phyloP scores from a whole-genome alignment of 352 stramenopile species.

The Phytophthora europaea region DNA sequence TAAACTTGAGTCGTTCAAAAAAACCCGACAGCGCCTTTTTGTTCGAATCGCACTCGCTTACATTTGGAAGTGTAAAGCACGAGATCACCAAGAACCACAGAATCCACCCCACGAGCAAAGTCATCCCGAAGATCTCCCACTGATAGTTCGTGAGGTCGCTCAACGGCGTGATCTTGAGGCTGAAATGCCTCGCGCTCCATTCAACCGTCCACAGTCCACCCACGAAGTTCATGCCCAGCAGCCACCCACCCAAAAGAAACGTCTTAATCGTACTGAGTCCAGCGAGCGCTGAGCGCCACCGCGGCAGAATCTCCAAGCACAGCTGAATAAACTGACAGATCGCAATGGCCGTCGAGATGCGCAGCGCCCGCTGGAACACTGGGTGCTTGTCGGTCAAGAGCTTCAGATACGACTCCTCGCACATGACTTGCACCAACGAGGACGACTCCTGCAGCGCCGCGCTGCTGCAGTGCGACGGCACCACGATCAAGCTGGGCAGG shows the following conservation, averaged over 20 bases:
- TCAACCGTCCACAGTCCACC: conserved; percentile 78
- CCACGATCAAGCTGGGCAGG: conserved; percentile 78
- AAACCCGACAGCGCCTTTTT: conserved; percentile 73
- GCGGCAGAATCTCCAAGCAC: conserved; percentile 83
- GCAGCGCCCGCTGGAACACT: conserved; percentile 85
- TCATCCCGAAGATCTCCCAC: conserved; percentile 88
- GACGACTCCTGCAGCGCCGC: conserved; percentile 36
- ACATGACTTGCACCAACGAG: conserved; percentile 64
- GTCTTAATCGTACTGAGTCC: conserved; percentile 61
- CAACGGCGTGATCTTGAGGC: conserved; percentile 73
- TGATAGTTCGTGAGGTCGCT: conserved; percentile 71
- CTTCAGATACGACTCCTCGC: conserved; percentile 87
- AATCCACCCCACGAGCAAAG: conserved; percentile 82
- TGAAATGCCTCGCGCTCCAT: conserved; percentile 81
- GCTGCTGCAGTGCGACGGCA: conserved; percentile 66
- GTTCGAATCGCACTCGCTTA: conserved; percentile 66
- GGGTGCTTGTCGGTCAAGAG: conserved; percentile 85
- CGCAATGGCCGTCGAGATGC: conserved; percentile 81
- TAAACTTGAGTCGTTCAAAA: conserved; percentile 87
- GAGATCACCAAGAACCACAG: conserved; percentile 85
- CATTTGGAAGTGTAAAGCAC: conserved; percentile 66
- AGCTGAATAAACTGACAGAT: conserved; percentile 90
- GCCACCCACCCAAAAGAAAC: conserved; percentile 65
- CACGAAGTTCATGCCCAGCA: conserved; percentile 72
- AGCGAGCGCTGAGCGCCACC: conserved; percentile 71